A percentile compares a stretch with the other conserved stretches of the same genome.
These are phyloP conservation scores for Microcyclosporella mali DNA, from an alignment of 2,329 filamentous ascomycete genomes.

Conservation along the genomic window DNA sequence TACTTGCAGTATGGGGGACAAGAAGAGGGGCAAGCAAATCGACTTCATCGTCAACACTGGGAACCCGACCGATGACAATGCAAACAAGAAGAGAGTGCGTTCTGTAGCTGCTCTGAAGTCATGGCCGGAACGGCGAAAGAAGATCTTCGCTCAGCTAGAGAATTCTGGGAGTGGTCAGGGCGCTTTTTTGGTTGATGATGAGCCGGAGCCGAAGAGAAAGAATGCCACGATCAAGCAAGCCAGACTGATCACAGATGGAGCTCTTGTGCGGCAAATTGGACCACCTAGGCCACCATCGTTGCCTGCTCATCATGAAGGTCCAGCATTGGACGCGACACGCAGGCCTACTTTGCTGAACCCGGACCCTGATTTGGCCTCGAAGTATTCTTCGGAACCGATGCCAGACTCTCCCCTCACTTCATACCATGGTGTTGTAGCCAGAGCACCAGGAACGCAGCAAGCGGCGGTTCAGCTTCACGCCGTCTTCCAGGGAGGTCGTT, in stretches of 20 bases:
- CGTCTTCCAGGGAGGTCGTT: constrained; percentile 1
- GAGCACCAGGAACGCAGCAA: constrained; percentile 2
- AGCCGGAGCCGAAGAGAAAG: constrained; percentile 3
- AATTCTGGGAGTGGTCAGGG: constrained; percentile 15
- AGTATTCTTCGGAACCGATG: too few relatives aligned
- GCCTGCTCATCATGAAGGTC: background rate
- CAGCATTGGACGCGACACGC: background rate
- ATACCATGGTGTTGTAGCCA: constrained; percentile 6
- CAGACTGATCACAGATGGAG: too few relatives aligned
- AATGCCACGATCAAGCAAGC: background rate
- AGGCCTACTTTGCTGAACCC: too few relatives aligned
- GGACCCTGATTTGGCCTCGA: too few relatives aligned
- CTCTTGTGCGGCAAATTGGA: background rate
- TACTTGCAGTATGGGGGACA: constrained; percentile 2
- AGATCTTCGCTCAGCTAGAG: constrained; percentile 23
- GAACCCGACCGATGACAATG: constrained; percentile 19
- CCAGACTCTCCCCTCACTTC: constrained; percentile 3
- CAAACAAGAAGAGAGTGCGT: constrained; percentile 27
- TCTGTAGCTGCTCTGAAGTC: constrained; percentile 26
- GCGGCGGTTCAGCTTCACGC: constrained; percentile 6
- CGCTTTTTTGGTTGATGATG: constrained; percentile 19
- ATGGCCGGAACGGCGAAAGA: constrained; percentile 25
- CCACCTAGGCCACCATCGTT: background rate
- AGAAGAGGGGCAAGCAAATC: constrained; percentile 5
- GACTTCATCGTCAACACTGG: constrained; percentile 28